phyloP scores from a whole-genome alignment of 2,329 filamentous ascomycete species.

The Aspergillus jensenii region DNA sequence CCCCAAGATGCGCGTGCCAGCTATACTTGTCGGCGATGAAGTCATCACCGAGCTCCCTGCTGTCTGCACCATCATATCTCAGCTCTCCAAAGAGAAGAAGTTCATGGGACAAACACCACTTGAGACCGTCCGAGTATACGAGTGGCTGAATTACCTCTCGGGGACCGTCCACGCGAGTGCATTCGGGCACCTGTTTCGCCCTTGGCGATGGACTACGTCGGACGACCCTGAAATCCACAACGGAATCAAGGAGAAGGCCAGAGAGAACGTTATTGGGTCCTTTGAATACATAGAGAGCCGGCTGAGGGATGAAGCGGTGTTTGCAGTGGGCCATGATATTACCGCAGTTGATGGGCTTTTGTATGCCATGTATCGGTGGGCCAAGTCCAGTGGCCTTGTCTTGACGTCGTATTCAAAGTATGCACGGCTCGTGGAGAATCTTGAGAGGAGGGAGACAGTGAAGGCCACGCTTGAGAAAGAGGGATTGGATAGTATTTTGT shows the following conservation, averaged over 20 bases:
- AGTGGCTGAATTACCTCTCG: slow-evolving; percentile 39
- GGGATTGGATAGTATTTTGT: neutral
- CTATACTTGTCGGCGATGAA: slow-evolving; percentile 26
- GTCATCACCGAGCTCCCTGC: slow-evolving; percentile 36
- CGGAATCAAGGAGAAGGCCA: neutral
- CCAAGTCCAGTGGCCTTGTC: neutral
- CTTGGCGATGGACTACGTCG: slow-evolving; percentile 21
- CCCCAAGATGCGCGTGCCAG: slow-evolving; percentile 34
- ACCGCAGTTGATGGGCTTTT: slow-evolving; percentile 38
- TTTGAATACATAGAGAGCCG: neutral
- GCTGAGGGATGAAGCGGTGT: neutral
- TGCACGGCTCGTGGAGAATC: neutral
- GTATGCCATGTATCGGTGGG: slow-evolving; percentile 36
- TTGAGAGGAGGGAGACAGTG: neutral
- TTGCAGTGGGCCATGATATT: slow-evolving; percentile 26
- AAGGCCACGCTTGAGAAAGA: neutral
- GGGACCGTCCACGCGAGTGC: slow-evolving; percentile 31
- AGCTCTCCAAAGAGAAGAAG: slow-evolving; percentile 27
- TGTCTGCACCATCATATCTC: slow-evolving; percentile 32
- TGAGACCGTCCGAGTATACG: slow-evolving; percentile 31
- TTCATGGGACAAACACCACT: slow-evolving; percentile 29
- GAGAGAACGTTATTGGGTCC: neutral
- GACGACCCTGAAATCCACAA: slow-evolving; percentile 16
- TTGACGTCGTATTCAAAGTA: neutral
- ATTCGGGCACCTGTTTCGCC: slow-evolving; percentile 27